These are phyloP conservation scores for Cyphellophora europaea DNA, from an alignment of 2,329 filamentous ascomycete genomes.

Conservation along the genomic window DNA sequence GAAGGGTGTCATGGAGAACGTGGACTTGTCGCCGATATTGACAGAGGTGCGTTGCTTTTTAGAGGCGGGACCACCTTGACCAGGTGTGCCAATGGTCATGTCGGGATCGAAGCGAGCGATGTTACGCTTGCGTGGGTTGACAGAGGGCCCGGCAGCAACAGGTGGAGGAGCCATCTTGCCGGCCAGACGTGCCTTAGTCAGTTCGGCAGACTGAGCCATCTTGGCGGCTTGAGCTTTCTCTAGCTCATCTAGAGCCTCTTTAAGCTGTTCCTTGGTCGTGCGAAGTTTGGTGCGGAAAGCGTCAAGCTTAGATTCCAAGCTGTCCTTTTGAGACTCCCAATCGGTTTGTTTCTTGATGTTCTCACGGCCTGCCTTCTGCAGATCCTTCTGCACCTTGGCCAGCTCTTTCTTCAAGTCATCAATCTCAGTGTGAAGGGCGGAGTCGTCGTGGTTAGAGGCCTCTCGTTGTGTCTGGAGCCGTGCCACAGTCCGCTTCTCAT, in stretches of 20 bases:
- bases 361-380: conserved; percentile 37
- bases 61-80: conserved; percentile 31
- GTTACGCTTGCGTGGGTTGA: conserved; percentile 31
- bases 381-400: conserved; percentile 40
- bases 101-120: conserved; percentile 34
- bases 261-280: conserved; percentile 62
- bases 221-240: conserved; percentile 31
- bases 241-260: conserved; percentile 48
- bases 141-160: background rate
- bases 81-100: conserved; percentile 42
- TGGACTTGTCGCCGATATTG: conserved; percentile 73
- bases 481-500: conserved; percentile 63
- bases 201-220: conserved; percentile 21
- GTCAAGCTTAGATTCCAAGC: conserved; percentile 62
- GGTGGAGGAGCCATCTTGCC: conserved; percentile 7
- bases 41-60: conserved; percentile 54
- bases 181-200: conserved; percentile 14
- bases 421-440: conserved; percentile 30
- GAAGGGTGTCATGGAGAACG: conserved; percentile 90
- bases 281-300: conserved; percentile 61
- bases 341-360: conserved; percentile 49
- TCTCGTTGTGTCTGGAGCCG: conserved; percentile 43
- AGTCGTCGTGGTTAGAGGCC: conserved; percentile 38
- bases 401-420: conserved; percentile 42
- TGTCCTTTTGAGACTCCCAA: conserved; percentile 52